Evolutionary conservation across 2,329 filamentous ascomycete species (phyloP).

Genomic region (Fusarium sp.): DNA sequence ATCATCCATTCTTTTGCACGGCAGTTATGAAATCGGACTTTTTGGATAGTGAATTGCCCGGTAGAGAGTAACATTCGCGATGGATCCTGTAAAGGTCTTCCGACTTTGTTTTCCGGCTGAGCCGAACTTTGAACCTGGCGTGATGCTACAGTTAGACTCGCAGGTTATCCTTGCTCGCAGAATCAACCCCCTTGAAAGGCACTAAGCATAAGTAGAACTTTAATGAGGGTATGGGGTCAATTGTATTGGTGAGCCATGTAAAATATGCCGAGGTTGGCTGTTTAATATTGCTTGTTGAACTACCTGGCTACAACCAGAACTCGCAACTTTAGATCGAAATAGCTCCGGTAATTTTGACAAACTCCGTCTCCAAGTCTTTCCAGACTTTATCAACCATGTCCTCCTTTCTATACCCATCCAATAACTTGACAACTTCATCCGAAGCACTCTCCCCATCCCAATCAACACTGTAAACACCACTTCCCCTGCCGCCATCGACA

Average conservation of each 20-base stretch:
- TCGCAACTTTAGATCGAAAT: background rate
- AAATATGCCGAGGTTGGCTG: background rate
- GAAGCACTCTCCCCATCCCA: conserved; percentile 40
- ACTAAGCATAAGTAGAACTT: background rate
- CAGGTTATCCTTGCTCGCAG: background rate
- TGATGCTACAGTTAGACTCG: background rate
- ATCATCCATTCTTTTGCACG: background rate
- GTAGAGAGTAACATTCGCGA: background rate
- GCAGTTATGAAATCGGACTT: background rate
- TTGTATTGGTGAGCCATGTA: background rate
- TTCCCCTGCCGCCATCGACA: conserved; percentile 36
- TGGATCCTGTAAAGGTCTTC: background rate
- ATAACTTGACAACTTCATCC: conserved; percentile 21
- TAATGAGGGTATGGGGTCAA: background rate
- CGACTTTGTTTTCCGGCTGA: conserved; percentile 15
- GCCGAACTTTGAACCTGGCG: conserved; percentile 1
- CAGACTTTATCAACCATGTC: conserved; percentile 40
- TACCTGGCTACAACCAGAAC: too few relatives aligned
- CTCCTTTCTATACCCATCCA: conserved; percentile 33
- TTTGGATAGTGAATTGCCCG: background rate
- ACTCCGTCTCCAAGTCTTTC: conserved; percentile 43
- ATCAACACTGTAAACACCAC: conserved; percentile 45
- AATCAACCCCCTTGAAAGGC: background rate
- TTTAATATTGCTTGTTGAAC: too few relatives aligned
- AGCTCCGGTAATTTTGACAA: conserved; percentile 33